Evolutionary conservation across 2,329 filamentous ascomycete genomes (phyloP).

Genomic region (Sphaerostilbella broomeana): DNA sequence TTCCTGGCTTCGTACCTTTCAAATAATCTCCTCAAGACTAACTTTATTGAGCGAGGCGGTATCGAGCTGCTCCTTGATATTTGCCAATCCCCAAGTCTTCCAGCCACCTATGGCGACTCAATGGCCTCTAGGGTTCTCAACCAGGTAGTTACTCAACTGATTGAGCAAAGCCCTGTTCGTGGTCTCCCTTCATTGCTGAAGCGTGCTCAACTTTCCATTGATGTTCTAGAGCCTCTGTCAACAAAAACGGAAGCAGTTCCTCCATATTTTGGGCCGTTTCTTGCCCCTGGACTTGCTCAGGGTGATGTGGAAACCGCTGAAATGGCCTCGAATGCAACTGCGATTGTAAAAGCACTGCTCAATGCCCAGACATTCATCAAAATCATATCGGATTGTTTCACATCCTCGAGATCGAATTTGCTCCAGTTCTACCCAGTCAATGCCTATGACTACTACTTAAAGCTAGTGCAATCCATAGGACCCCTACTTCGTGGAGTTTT

Average conservation of each 20-base stretch:
- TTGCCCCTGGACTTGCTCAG: conserved; percentile 38
- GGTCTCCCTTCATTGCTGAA: conserved; percentile 75
- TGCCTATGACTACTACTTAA: conserved; percentile 73
- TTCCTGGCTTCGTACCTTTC: conserved; percentile 72
- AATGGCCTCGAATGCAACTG: conserved; percentile 60
- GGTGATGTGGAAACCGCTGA: conserved; percentile 29
- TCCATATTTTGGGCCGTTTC: conserved; percentile 65
- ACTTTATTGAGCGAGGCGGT: conserved; percentile 72
- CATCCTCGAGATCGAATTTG: conserved; percentile 55
- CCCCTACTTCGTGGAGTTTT: conserved; percentile 72
- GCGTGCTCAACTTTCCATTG: conserved; percentile 63
- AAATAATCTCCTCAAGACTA: conserved; percentile 63
- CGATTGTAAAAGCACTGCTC: conserved; percentile 69
- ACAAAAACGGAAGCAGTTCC: conserved; percentile 38
- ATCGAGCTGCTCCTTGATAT: conserved; percentile 81
- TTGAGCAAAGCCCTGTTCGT: conserved; percentile 73
- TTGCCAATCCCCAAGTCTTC: conserved; percentile 72
- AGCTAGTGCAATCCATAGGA: conserved; percentile 68
- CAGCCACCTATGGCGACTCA: conserved; percentile 53
- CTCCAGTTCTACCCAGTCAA: conserved; percentile 71
- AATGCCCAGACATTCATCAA: conserved; percentile 70
- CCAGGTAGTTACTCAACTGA: conserved; percentile 67
- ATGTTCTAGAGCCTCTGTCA: conserved; percentile 61
- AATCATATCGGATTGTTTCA: conserved; percentile 68
- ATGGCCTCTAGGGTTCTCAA: conserved; percentile 63